A percentile compares a stretch with the other conserved stretches of the same genome.
Evolutionary conservation across 1,284 basidiomycete genomes (phyloP).

Genomic region (Vanrija pseudolonga): DNA sequence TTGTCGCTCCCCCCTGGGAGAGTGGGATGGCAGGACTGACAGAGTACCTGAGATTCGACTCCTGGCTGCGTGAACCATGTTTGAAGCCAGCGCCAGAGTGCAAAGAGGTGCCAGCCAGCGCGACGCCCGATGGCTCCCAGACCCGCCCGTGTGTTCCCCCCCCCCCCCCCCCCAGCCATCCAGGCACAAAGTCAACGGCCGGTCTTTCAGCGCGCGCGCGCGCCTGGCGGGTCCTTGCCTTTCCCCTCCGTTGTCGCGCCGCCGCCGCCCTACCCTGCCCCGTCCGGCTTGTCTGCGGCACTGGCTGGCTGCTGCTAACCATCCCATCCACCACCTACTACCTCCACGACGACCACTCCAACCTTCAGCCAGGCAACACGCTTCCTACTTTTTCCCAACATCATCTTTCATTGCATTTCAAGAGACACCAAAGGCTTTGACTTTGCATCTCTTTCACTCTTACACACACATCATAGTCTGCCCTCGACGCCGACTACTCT

Average conservation of each 20-base stretch:
- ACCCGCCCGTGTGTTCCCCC: no score
- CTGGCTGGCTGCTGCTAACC: no score
- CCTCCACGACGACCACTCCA: neutral
- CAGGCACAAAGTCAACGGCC: no score
- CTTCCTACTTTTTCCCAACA: neutral
- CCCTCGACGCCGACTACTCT: neutral
- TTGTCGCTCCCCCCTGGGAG: no score
- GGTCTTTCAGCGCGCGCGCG: no score
- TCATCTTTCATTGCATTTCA: neutral
- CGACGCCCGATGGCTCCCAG: no score
- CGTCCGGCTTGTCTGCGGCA: no score
- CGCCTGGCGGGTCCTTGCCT: no score
- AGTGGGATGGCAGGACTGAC: no score
- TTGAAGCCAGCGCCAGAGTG: neutral
- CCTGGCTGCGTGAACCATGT: neutral
- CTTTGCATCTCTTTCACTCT: constrained; percentile 1
- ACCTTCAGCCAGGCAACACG: neutral
- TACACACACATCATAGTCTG: neutral
- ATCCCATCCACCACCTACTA: neutral
- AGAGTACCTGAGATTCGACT: no score
- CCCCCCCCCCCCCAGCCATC: neutral
- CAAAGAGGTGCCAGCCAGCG: neutral
- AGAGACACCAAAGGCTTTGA: neutral
- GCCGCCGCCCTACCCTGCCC: no score
- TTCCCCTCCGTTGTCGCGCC: no score